Percentiles rank a stretch among this genome's conserved stretches.
Evolutionary conservation across 2,329 filamentous ascomycete species (phyloP).

Genomic region (Ascochyta clinopodiicola): DNA sequence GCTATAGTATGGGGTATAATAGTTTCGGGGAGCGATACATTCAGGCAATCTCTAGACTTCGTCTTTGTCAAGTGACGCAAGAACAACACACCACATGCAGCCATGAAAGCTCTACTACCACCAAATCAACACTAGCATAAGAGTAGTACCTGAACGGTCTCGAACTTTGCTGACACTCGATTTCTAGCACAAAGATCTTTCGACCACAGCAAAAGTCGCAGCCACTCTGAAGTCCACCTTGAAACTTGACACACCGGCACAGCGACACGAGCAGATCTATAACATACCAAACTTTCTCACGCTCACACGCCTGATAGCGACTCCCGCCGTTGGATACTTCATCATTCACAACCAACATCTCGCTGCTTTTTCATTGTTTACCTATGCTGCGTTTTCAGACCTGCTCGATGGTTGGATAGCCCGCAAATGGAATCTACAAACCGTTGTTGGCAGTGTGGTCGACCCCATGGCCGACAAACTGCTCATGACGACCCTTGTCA

Average conservation of each 20-base stretch:
- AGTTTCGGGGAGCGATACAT: not conserved
- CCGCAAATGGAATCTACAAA: conserved; percentile 83
- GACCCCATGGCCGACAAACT: conserved; percentile 92
- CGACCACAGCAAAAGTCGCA: conserved; percentile 31
- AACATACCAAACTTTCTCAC: conserved; percentile 95
- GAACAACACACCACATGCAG: not conserved
- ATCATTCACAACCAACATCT: conserved; percentile 82
- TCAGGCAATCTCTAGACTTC: not conserved
- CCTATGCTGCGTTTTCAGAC: conserved; percentile 90
- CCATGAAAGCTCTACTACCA: not conserved
- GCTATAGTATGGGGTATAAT: not conserved
- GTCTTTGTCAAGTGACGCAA: not conserved
- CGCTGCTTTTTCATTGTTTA: conserved; percentile 83
- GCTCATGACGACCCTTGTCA: conserved; percentile 91
- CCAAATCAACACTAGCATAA: not conserved
- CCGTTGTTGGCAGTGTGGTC: conserved; percentile 92
- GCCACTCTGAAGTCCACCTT: conserved; percentile 37
- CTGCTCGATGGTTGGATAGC: conserved; percentile 94
- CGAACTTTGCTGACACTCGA: conserved; percentile 1
- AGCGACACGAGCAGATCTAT: conserved; percentile 80
- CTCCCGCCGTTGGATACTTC: conserved; percentile 86
- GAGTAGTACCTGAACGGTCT: not conserved
- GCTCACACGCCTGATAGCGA: conserved; percentile 80
- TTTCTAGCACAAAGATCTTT: conserved; percentile 3
- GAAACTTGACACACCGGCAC: conserved; percentile 29